Percentiles rank a stretch among this genome's conserved stretches.
These are phyloP conservation scores for Trichosanthes truncata DNA, from an alignment of 306 rosid species.

Conservation along the genomic window DNA sequence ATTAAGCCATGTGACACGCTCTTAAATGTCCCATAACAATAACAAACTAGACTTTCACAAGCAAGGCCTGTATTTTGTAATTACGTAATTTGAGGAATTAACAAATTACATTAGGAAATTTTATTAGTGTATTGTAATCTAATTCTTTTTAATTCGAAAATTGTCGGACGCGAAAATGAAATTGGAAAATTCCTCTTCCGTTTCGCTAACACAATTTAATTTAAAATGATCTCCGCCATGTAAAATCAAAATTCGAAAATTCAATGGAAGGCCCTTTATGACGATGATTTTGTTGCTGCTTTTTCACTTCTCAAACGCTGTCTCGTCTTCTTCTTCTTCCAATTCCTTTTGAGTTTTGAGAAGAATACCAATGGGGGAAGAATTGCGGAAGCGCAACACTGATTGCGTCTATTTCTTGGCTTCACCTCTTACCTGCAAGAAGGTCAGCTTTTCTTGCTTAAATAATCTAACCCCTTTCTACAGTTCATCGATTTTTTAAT, in stretches of 20 bases:
- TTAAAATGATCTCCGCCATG: not conserved
- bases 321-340: not conserved
- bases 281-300: not conserved
- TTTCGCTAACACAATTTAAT: not conserved
- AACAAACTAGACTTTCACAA: no score
- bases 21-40: no score
- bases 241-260: not conserved
- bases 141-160: no score
- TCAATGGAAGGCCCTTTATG: not conserved
- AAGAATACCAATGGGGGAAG: constrained; percentile 47
- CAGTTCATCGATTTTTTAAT: not conserved
- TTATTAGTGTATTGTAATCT: no score
- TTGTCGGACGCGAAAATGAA: not conserved
- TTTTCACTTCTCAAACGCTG: not conserved
- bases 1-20: no score
- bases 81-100: not conserved
- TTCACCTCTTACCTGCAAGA: constrained; percentile 90
- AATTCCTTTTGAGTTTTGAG: not conserved
- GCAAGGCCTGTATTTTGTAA: no score
- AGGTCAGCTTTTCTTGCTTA: constrained; percentile 28
- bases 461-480: not conserved
- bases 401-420: constrained; percentile 88
- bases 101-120: not conserved
- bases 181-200: not conserved
- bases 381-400: constrained; percentile 44